A percentile compares a stretch with the other conserved stretches of the same genome.
phyloP scores from a whole-genome alignment of 306 rosid genomes.

The Vigna reflexopilosa region DNA sequence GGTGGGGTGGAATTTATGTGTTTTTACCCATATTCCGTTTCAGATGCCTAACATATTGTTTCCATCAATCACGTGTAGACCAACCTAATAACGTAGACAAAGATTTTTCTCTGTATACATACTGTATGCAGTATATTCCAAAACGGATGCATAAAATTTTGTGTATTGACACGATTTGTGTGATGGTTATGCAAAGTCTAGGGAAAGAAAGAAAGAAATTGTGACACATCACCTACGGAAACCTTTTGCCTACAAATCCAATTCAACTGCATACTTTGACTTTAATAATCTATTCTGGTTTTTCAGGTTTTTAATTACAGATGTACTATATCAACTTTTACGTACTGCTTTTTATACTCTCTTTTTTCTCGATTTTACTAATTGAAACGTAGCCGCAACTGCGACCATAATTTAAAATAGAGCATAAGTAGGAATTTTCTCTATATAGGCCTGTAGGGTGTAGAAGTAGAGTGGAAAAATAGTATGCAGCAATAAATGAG shows the following conservation, averaged over 20 bases:
- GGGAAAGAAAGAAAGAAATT: background rate
- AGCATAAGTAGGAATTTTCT: background rate
- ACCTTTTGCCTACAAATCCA: constrained; percentile 16
- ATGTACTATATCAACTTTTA: background rate
- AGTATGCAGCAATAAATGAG: background rate
- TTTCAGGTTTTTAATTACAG: background rate
- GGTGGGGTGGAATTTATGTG: background rate
- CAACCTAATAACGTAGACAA: constrained; percentile 44
- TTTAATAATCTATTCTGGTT: background rate
- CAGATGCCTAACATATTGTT: constrained; percentile 41
- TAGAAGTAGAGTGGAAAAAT: background rate
- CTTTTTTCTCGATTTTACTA: too few species aligned
- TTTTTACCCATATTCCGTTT: constrained; percentile 46
- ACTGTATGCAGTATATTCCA: constrained; percentile 35
- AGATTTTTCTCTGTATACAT: constrained; percentile 34
- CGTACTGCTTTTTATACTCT: too few species aligned
- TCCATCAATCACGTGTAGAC: constrained; percentile 47
- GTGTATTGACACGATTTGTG: constrained; percentile 42
- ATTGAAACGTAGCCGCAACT: background rate
- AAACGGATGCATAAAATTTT: constrained; percentile 47
- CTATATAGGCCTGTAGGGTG: background rate
- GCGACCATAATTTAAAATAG: too few species aligned
- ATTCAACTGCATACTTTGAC: constrained; percentile 11
- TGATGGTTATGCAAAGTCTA: constrained; percentile 7
- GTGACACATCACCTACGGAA: background rate